These are phyloP conservation scores for Naematelia encephala DNA, from an alignment of 768 basidiomycete species.

Conservation along the genomic window DNA sequence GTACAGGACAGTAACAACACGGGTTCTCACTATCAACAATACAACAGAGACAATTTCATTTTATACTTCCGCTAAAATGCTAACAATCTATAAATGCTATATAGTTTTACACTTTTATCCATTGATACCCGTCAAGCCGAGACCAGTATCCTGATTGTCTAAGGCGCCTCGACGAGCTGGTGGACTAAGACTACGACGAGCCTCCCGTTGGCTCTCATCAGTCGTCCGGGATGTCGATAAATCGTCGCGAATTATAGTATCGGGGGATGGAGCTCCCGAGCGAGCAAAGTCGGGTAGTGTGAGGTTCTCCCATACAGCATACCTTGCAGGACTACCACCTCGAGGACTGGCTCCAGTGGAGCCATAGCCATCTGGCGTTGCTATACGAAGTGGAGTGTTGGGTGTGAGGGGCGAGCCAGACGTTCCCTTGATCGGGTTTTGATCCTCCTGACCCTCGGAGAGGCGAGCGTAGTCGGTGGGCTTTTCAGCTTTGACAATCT, in stretches of 20 bases:
- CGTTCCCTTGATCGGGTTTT: constrained; percentile 1
- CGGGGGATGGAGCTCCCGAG: constrained; percentile 11
- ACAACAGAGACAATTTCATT: too few species aligned
- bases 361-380: neutral
- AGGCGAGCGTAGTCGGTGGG: constrained; percentile 6
- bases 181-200: constrained; percentile 23
- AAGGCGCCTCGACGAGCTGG: neutral
- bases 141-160: neutral
- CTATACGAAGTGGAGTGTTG: neutral
- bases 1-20: too few species aligned
- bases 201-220: constrained; percentile 16
- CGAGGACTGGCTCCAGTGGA: neutral
- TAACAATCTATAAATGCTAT: neutral
- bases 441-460: neutral
- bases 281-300: neutral
- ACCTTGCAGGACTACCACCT: neutral
- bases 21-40: too few species aligned
- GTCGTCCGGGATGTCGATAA: neutral
- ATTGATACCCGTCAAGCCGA: neutral
- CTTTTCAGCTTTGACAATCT: constrained; percentile 44
- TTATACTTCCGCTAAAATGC: too few species aligned
- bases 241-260: neutral
- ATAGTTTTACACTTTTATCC: neutral
- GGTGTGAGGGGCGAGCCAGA: neutral
- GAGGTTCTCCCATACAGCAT: neutral